Evolutionary conservation across 2,329 filamentous ascomycete species (phyloP), one percentile per base, ranked within the genome.

Genomic region (Byssoonygena ceratinophila): DNA sequence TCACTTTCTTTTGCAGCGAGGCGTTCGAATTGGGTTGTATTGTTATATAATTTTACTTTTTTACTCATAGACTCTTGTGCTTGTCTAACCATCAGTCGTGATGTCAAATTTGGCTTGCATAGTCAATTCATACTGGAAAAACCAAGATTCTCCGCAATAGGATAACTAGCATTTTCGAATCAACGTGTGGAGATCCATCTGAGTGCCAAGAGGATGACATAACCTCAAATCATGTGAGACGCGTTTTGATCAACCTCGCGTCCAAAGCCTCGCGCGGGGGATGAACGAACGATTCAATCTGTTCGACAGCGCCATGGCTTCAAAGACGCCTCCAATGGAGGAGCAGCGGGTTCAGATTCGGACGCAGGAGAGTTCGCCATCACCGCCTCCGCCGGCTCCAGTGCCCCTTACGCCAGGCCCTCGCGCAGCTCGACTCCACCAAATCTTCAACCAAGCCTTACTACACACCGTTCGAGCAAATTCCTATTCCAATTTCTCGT

Each of bases 381-480:
- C 77, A 29, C 78, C 77, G 9, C 71, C 71, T 3, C 70, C 72
- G 11, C 68, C 72, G n/a, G 74, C 77, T 4, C 77, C 79, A 11
- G 67, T 78, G 49, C 67, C 77, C 40, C 67, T 74, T 29, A 68
- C 77, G 1, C 80, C 79, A 1, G 79, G 80, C 29, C 77, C 76
- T 23, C 80, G 80, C 68, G 80, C 79, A 22, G 72, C 76, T 44
- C 76, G 76, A 45, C 70, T 84, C 6, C 74, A 79, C 60, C 78
- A 79, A 58, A 73, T 83, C 57, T 83, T 81, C 68, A 69, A 71
- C 51, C 73, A 79, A 55, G 80, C 81, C 14, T 72, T 82, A 20
- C 71, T 74, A 9, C 76, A 79, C 55, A 79, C 80, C 0, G 64
- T 83, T n/a, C 76, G 77, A 56, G 78, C 79, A 48, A 81, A 79